phyloP scores from a whole-genome alignment of 2,329 filamentous ascomycete species.

The Septoria petroselini region DNA sequence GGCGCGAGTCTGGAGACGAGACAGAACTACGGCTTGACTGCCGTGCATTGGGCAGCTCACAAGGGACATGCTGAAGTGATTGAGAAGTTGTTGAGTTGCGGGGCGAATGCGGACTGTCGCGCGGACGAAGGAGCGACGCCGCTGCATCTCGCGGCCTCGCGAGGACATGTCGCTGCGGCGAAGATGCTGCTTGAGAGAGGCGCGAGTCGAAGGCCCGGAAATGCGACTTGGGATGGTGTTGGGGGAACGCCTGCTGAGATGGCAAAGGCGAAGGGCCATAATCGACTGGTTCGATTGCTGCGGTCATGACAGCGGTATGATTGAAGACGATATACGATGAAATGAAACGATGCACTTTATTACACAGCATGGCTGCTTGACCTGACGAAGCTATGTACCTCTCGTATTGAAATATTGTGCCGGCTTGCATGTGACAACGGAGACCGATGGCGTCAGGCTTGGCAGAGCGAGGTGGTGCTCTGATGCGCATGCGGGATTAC shows the following conservation, averaged over 20 bases:
- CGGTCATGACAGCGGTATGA: not conserved
- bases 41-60: constrained; percentile 33
- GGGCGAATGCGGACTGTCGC: constrained; percentile 25
- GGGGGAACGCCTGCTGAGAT: constrained; percentile 31
- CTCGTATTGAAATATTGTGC: too few relatives aligned
- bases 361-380: too few relatives aligned
- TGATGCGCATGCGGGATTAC: too few relatives aligned
- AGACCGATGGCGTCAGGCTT: too few relatives aligned
- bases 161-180: constrained; percentile 28
- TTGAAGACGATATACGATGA: too few relatives aligned
- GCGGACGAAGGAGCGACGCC: constrained; percentile 28
- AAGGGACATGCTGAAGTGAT: constrained; percentile 32
- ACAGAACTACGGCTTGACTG: constrained; percentile 29
- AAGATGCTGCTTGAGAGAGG: constrained; percentile 28
- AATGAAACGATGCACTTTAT: too few relatives aligned
- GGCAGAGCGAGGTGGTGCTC: too few relatives aligned
- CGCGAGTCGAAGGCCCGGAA: constrained; percentile 13
- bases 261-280: constrained; percentile 30
- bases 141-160: constrained; percentile 31
- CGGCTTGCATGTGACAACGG: too few relatives aligned
- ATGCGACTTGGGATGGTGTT: constrained; percentile 29
- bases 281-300: constrained; percentile 10
- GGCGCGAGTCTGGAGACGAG: constrained; percentile 27
- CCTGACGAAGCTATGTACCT: too few relatives aligned
- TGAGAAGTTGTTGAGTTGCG: constrained; percentile 24